Percentiles rank a stretch among this genome's conserved stretches.
These are phyloP conservation scores for Chytriomyces sp. DNA, from an alignment of 192 early-diverging fungal species.

Conservation along the genomic window DNA sequence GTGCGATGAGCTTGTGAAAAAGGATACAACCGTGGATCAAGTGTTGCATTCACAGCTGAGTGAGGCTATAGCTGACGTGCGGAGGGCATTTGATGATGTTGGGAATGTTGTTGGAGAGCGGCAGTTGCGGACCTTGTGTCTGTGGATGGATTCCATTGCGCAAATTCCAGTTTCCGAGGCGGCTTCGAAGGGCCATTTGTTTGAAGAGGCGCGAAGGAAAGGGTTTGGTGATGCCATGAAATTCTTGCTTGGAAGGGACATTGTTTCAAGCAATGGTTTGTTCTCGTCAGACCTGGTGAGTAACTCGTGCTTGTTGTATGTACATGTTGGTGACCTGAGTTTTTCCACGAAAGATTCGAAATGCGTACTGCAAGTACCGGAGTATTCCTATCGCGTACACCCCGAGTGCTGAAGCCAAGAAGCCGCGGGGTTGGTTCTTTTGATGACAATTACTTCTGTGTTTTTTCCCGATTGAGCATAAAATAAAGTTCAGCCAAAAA, in stretches of 20 bases:
- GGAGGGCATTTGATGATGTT: not conserved
- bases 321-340: not conserved
- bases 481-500: no score
- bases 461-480: no score
- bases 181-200: not conserved
- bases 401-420: not conserved
- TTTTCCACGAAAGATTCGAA: not conserved
- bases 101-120: not conserved
- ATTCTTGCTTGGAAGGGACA: conserved; percentile 7
- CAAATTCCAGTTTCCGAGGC: not conserved
- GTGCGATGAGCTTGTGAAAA: conserved; percentile 30
- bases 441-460: no score
- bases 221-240: conserved; percentile 10
- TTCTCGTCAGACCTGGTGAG: conserved; percentile 25
- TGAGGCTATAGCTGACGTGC: not conserved
- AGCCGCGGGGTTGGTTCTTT: no score
- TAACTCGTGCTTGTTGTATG: not conserved
- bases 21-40: not conserved
- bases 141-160: not conserved
- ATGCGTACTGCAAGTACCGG: not conserved
- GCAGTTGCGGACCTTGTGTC: not conserved
- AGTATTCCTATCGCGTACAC: conserved; percentile 2
- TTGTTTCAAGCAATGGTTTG: conserved; percentile 9
- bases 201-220: conserved; percentile 2
- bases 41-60: not conserved